These are phyloP conservation scores for Pseudocercospora macadamiae DNA, from an alignment of 2,329 filamentous ascomycete genomes.

Conservation along the genomic window DNA sequence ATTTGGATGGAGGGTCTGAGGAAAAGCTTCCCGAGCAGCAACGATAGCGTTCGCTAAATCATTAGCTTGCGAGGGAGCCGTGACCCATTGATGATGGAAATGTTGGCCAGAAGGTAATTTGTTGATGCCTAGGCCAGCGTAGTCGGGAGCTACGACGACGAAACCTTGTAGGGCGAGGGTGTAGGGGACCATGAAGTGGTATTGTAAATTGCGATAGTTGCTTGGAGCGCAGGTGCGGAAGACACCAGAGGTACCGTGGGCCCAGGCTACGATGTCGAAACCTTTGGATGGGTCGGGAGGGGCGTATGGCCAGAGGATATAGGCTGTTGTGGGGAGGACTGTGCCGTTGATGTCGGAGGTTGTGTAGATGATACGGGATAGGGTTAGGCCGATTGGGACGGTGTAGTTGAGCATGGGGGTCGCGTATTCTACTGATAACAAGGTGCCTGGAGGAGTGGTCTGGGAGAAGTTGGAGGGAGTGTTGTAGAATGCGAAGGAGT, in stretches of 20 bases:
- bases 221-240: constrained; percentile 30
- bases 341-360: constrained; percentile 1
- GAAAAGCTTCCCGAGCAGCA: constrained; percentile 49
- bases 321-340: constrained; percentile 9
- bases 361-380: constrained; percentile 14
- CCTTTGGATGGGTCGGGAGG: background rate
- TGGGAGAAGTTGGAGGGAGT: constrained; percentile 7
- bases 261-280: constrained; percentile 22
- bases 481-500: background rate
- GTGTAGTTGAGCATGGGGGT: constrained; percentile 12
- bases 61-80: constrained; percentile 43
- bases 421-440: background rate
- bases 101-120: background rate
- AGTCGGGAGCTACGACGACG: constrained; percentile 34
- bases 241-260: constrained; percentile 31
- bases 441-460: background rate
- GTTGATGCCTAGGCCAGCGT: constrained; percentile 31
- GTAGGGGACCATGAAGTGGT: constrained; percentile 33
- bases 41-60: constrained; percentile 49
- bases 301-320: constrained; percentile 13
- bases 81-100: constrained; percentile 43
- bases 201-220: constrained; percentile 33
- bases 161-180: constrained; percentile 34
- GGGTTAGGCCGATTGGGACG: constrained; percentile 4
- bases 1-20: constrained; percentile 32